Conservation (phyloP, 805 yeast genomes). For the Starmerella bombicola region DNA sequence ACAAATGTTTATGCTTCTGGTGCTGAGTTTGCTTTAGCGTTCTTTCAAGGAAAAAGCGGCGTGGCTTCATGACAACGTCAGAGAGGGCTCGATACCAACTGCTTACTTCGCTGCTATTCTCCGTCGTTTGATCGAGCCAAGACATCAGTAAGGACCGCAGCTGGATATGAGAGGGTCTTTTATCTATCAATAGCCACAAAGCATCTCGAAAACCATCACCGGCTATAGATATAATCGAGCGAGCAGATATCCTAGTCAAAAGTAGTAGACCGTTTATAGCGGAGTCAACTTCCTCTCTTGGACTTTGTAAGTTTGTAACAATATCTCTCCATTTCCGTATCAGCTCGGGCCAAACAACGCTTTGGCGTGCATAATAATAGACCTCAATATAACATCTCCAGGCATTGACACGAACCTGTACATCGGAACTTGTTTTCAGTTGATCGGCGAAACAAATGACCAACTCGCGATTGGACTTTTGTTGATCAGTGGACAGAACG, state of each 20-base stretch:
- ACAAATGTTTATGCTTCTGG: background rate
- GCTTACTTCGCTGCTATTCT: background rate
- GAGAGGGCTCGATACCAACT: constrained; percentile 49
- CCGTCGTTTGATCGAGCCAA: constrained; percentile 47
- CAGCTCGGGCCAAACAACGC: constrained; percentile 17
- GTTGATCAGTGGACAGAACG: constrained; percentile 27
- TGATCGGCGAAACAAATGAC: constrained; percentile 29
- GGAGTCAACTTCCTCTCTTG: constrained; percentile 20
- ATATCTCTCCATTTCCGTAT: constrained; percentile 17
- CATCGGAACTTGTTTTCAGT: constrained; percentile 18
- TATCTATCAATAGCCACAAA: constrained; percentile 50
- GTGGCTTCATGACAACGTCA: constrained; percentile 28
- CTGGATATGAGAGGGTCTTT: constrained; percentile 34
- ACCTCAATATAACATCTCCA: constrained; percentile 22
- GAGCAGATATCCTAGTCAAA: constrained; percentile 43
- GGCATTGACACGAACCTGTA: constrained; percentile 19
- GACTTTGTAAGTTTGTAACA: constrained; percentile 3
- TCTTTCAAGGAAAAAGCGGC: constrained; percentile 8
- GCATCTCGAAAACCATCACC: constrained; percentile 38
- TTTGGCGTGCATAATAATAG: constrained; percentile 21
- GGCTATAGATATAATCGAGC: constrained; percentile 32
- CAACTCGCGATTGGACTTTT: constrained; percentile 14
- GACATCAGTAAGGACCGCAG: constrained; percentile 38
- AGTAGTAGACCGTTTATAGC: constrained; percentile 50
- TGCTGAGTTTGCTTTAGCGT: constrained; percentile 1